phyloP scores from a whole-genome alignment of 805 yeast species.

The Metschnikowia orientalis region DNA sequence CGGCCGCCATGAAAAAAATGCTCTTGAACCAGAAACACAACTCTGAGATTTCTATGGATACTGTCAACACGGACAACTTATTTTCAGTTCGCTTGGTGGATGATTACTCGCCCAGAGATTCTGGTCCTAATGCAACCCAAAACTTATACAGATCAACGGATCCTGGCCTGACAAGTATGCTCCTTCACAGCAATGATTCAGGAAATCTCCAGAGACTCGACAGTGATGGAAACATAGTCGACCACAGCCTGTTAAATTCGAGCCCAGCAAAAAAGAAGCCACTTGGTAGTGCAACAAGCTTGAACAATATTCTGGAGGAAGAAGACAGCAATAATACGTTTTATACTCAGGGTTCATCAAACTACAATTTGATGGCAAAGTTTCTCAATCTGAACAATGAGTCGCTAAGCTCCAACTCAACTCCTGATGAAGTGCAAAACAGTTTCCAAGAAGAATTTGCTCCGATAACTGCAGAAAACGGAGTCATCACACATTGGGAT shows the following conservation, averaged over 20 bases:
- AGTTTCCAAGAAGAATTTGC: constrained; percentile 27
- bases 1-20: constrained; percentile 17
- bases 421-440: constrained; percentile 2
- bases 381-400: constrained; percentile 12
- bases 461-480: constrained; percentile 25
- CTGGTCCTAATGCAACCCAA: constrained; percentile 14
- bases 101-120: constrained; percentile 37
- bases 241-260: constrained; percentile 13
- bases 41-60: constrained; percentile 69
- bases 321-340: constrained; percentile 8
- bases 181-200: constrained; percentile 21
- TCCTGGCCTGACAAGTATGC: constrained; percentile 20
- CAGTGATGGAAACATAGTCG: constrained; percentile 41
- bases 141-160: constrained; percentile 25
- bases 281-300: constrained; percentile 6
- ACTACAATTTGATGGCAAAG: constrained; percentile 15
- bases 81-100: constrained; percentile 75
- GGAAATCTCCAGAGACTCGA: constrained; percentile 42
- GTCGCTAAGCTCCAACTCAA: constrained; percentile 3
- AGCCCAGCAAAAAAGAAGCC: constrained; percentile 14
- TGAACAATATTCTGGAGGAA: constrained; percentile 15
- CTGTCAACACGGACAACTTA: constrained; percentile 81
- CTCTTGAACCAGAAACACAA: constrained; percentile 15
- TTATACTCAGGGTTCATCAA: constrained; percentile 15
- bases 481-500: constrained; percentile 16